These are phyloP conservation scores for Globisporangium lucens DNA, from an alignment of 352 stramenopile genomes.

Conservation along the genomic window DNA sequence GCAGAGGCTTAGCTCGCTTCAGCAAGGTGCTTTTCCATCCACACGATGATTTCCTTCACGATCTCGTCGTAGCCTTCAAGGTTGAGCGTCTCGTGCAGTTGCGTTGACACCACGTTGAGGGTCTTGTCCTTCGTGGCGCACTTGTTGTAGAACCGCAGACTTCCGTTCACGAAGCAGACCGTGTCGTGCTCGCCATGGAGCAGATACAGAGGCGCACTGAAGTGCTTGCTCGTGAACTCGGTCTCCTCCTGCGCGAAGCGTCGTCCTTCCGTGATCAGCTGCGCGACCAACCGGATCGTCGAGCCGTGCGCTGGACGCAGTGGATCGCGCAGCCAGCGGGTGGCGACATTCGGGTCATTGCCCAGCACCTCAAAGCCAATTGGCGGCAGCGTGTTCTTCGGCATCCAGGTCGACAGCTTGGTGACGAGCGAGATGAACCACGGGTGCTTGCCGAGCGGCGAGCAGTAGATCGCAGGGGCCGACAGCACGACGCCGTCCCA, in stretches of 20 bases:
- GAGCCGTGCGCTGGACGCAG: constrained; percentile 30
- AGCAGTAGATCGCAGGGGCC: constrained; percentile 29
- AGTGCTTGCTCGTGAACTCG: constrained; percentile 20
- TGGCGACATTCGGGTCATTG: constrained; percentile 27
- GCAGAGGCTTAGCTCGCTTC: not conserved
- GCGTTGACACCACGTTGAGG: constrained; percentile 33
- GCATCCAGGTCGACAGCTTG: constrained; percentile 27
- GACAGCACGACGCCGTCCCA: constrained; percentile 49
- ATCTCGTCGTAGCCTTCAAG: constrained; percentile 29
- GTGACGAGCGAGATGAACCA: constrained; percentile 19
- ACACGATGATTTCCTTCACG: constrained; percentile 29
- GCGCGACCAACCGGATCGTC: constrained; percentile 22
- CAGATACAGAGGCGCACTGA: constrained; percentile 28
- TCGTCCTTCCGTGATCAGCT: constrained; percentile 26
- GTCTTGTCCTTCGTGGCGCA: constrained; percentile 44
- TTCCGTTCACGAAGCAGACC: constrained; percentile 32
- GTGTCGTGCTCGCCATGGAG: constrained; percentile 38
- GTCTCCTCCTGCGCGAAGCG: constrained; percentile 22
- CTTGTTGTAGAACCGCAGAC: constrained; percentile 31
- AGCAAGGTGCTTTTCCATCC: constrained; percentile 27
- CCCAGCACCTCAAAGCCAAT: constrained; percentile 29
- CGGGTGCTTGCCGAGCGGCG: constrained; percentile 20
- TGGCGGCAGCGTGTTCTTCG: constrained; percentile 29
- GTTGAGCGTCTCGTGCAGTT: constrained; percentile 44
- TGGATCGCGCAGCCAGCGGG: constrained; percentile 31